Base-by-base conservation (phyloP, 768 basidiomycete species). In the Mrakia gelida region DNA sequence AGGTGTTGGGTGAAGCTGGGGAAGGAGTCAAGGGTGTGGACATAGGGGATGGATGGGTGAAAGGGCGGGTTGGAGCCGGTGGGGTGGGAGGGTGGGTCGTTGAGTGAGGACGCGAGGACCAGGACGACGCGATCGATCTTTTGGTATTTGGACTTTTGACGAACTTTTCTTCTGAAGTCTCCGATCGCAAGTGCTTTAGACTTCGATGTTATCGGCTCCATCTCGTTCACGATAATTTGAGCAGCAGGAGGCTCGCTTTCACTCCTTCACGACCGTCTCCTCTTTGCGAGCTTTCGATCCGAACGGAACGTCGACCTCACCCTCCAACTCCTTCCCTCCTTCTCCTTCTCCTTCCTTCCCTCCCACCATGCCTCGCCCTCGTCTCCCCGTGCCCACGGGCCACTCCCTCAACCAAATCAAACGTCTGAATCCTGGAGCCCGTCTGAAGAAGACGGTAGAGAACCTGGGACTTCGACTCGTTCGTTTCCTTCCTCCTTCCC, bases 381-480 rank as follows among this genome's bases (percentile, higher is more conserved):
- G 38, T 15, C 67, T 70, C 21, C 41, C 67, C 21, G 41, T 70
- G 15, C 67, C 67, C 6, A 8, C 67, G 8, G 34, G 41, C 23
- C 67, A 23, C 18, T 41, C 73, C 23, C 56, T 73, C 8, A 38
- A 5, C 11, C 21, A 32, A 5, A 52, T 54, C n/a, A 52, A 61
- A 32, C 49, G 73, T 32, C 73, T 73, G 21, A 45, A 65, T 30
- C 75, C 75, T 3, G 45, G 65, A 28, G 54, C 43, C 13, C 43
- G 32, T 32, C 75, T 75, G 1, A 49, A 63, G n/a, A 61, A 62
- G 15, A 68, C 62, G 3, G 75, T 68, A 38, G 75, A 75, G 45
- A 67, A 54, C 49, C 38, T 78, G 21, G 77, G 77, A 32, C 52
- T 78, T 10, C 77, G 77, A 52, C 2, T 78, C 56, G 77, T 78